Conservation (phyloP, 2,329 filamentous ascomycete genomes). For the Fusarium poae region DNA sequence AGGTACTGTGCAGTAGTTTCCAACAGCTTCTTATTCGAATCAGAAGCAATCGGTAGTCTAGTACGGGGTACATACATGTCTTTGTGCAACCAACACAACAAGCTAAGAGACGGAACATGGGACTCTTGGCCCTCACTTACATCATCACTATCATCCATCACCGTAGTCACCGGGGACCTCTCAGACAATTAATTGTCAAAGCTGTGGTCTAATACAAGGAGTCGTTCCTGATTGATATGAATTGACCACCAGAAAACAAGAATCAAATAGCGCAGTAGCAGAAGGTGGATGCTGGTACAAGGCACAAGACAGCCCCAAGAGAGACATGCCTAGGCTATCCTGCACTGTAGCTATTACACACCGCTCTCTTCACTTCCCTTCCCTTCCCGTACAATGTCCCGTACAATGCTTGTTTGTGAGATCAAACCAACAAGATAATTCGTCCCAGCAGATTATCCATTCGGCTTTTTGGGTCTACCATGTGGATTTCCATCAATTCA, state of each 20-base stretch:
- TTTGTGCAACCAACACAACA: conserved; percentile 39
- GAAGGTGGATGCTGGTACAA: conserved; percentile 2
- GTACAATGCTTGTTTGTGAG: conserved; percentile 16
- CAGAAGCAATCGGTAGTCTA: conserved; percentile 1
- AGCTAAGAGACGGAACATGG: conserved; percentile 42
- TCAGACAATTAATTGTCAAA: conserved; percentile 29
- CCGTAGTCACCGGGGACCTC: conserved; percentile 33
- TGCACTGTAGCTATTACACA: conserved; percentile 8
- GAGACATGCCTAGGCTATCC: conserved; percentile 17
- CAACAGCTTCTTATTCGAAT: conserved; percentile 14
- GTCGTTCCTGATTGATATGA: conserved; percentile 18
- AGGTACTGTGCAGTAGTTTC: conserved; percentile 18
- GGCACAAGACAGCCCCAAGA: conserved; percentile 1
- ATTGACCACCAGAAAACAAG: conserved; percentile 2
- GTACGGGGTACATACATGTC: conserved; percentile 28
- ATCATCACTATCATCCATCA: conserved; percentile 38
- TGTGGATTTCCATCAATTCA: conserved; percentile 24
- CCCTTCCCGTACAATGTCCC: background rate
- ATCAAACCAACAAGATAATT: conserved; percentile 19
- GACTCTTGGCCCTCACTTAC: conserved; percentile 40
- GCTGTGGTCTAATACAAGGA: conserved; percentile 2
- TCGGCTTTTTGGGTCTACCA: conserved; percentile 18
- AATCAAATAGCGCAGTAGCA: conserved; percentile 10
- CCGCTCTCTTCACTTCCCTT: conserved; percentile 11
- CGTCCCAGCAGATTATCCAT: conserved; percentile 14